phyloP scores from a whole-genome alignment of 371 early-diverging fungal species.

The Entomophthora muscae region DNA sequence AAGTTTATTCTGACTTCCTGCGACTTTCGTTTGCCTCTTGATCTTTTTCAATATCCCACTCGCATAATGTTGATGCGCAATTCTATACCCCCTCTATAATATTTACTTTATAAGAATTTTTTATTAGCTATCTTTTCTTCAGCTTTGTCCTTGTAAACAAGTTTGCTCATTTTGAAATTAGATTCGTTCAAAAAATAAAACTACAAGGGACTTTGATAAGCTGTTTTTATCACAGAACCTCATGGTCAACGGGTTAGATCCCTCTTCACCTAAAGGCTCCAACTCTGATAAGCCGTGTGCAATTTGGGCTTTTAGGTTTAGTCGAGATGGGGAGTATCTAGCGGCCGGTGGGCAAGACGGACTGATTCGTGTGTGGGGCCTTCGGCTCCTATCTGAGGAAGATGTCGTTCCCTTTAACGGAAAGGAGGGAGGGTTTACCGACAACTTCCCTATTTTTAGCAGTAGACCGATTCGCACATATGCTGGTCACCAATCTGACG shows the following conservation, averaged over 20 bases:
- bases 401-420: constrained; percentile 9
- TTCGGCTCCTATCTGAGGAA: constrained; percentile 17
- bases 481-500: constrained; percentile 44
- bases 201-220: constrained; percentile 2
- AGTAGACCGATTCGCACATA: constrained; percentile 42
- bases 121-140: background rate
- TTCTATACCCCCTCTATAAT: background rate
- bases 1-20: too few species aligned
- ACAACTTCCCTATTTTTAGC: constrained; percentile 28
- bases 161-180: background rate
- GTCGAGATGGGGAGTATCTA: constrained; percentile 56
- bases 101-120: background rate
- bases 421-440: background rate
- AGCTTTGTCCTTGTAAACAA: background rate
- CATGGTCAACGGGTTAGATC: background rate
- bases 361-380: constrained; percentile 50
- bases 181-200: background rate
- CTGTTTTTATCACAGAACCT: background rate
- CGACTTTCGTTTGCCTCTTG: too few species aligned
- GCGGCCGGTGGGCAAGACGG: constrained; percentile 62
- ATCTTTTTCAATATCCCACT: too few species aligned
- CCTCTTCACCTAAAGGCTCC: background rate
- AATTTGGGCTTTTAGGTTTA: constrained; percentile 41
- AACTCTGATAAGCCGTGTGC: constrained; percentile 11
- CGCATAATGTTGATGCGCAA: background rate